These are phyloP conservation scores for Grosmannia clavigera DNA, from an alignment of 2,329 filamentous ascomycete genomes.

Conservation along the genomic window DNA sequence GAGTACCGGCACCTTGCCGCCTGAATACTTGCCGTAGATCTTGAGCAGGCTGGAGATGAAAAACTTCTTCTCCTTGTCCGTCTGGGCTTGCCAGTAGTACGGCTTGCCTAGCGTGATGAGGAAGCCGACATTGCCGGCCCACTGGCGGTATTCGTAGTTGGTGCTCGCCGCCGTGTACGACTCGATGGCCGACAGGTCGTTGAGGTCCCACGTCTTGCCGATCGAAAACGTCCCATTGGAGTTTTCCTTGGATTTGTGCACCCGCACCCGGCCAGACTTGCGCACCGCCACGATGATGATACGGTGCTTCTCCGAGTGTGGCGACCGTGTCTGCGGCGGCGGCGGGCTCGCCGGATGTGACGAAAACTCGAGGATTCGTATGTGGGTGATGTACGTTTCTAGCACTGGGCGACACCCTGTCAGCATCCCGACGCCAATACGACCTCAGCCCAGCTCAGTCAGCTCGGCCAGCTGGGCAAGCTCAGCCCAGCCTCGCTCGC, in stretches of 20 bases:
- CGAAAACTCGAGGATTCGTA: conserved; percentile 79
- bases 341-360: conserved; percentile 72
- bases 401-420: conserved; percentile 36
- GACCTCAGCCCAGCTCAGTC: too few relatives aligned
- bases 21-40: conserved; percentile 93
- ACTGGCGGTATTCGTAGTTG: conserved; percentile 51
- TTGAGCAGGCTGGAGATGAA: conserved; percentile 95
- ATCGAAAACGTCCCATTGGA: conserved; percentile 89
- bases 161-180: conserved; percentile 57
- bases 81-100: conserved; percentile 94
- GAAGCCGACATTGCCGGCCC: conserved; percentile 77
- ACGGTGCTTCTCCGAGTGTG: conserved; percentile 71
- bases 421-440: background rate
- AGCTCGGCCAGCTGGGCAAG: too few relatives aligned
- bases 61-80: conserved; percentile 94
- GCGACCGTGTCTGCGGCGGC: conserved; percentile 58
- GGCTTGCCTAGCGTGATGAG: conserved; percentile 81
- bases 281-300: conserved; percentile 89
- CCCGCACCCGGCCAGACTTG: conserved; percentile 80
- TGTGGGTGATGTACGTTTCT: conserved; percentile 97
- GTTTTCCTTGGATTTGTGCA: conserved; percentile 97
- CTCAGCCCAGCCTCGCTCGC: too few relatives aligned
- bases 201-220: conserved; percentile 94
- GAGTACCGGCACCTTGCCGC: conserved; percentile 67
- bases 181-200: conserved; percentile 74